Evolutionary conservation across 305 asterid genomes (phyloP), one percentile per base, ranked within the genome.

Genomic region (Andrographis paniculata): DNA sequence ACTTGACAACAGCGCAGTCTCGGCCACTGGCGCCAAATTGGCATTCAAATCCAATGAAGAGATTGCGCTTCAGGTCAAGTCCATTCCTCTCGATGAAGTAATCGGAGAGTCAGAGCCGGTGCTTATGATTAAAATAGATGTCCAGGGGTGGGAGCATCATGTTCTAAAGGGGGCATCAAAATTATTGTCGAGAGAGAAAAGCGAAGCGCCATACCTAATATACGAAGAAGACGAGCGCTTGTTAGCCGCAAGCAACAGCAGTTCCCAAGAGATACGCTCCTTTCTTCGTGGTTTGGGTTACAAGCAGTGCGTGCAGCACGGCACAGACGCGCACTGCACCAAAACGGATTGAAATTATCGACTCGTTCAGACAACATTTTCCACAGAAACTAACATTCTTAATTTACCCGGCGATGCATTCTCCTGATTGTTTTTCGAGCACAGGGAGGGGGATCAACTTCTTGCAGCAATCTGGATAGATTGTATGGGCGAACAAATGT

Each of bases 111-210:
- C 79, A 0, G 95, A 87, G 66, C 64, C 37, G 1, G 93, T 92
- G 53, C 75, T 84, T 9, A 57, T 87, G 52, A 65, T 92, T 55
- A 92, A 92, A 61, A 87, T 92, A 61, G 97, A 87, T 44, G 97
- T 87, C 61, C 97, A 87, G 64, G 99, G 99, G 15, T 92, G 99
- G 99, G 99, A 92, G 74, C 71, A 84, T 68, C 99, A 87, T 38
- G 99, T 92, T 12, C 79, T 92, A 1, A 92, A 76, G 61, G 99
- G 99, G 13, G 96, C 99, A 5, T 51, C 80, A 9, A 92, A 79
- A 63, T 52, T 92, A 48, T 59, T 92, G 28, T 87, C 95, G 0
- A 79, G 96, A 60, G 76, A 81, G 63, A 81, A 77, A 72, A 76
- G 84, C 6, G 93, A 83, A 64, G 95, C 99, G 9, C 97, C 95